Percentiles rank a stretch among this genome's conserved stretches.
Conservation (phyloP, 1,284 basidiomycete species). For the Malassezia slooffiae region DNA sequence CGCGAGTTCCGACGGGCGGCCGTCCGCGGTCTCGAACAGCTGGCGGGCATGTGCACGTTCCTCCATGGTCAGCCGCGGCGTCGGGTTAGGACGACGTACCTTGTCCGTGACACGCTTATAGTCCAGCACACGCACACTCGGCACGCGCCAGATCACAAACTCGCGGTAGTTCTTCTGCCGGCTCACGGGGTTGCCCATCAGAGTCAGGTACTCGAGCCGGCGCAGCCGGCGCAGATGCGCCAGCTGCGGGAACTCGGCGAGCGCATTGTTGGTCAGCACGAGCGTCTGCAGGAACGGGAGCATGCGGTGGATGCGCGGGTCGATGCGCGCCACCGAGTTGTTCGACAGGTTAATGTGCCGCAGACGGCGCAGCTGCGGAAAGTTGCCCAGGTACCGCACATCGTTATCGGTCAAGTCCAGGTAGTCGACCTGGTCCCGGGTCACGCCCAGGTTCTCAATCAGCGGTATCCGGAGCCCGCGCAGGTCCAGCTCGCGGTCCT, state of each 20-base stretch:
- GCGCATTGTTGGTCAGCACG: conserved; percentile 48
- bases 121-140: conserved; percentile 76
- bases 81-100: conserved; percentile 58
- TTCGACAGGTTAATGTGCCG: conserved; percentile 71
- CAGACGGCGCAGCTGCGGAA: conserved; percentile 69
- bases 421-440: conserved; percentile 85
- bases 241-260: conserved; percentile 64
- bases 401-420: conserved; percentile 96
- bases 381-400: conserved; percentile 72
- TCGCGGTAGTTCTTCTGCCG: conserved; percentile 93
- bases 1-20: conserved; percentile 26
- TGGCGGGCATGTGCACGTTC: conserved; percentile 28
- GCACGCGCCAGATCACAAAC: conserved; percentile 57
- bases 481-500: conserved; percentile 70
- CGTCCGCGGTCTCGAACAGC: conserved; percentile 32
- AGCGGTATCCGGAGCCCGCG: conserved; percentile 75
- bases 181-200: conserved; percentile 81
- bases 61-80: neutral
- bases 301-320: conserved; percentile 65
- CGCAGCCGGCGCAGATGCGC: conserved; percentile 70
- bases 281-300: conserved; percentile 73
- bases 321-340: conserved; percentile 73
- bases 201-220: conserved; percentile 66
- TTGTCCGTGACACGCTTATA: conserved; percentile 91
- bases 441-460: conserved; percentile 98